Evolutionary conservation across 78 protist species (phyloP).

Genomic region (slime mould (Dictyostelium discoideum)): DNA sequence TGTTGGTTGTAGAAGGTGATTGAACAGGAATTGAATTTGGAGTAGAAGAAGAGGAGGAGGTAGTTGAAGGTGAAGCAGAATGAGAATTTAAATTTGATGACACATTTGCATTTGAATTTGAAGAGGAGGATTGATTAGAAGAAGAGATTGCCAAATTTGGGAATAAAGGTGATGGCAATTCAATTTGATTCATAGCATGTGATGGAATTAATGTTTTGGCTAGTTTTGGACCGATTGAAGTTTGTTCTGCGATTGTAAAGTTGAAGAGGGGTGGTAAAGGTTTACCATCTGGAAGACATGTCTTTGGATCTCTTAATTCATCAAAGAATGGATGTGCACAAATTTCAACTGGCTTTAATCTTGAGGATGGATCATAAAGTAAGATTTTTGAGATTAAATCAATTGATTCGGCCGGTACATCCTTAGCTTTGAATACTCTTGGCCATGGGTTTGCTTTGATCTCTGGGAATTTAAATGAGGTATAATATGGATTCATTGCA

Average conservation of each 20-base stretch:
- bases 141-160: slow-evolving; percentile 25
- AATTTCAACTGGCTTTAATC: slow-evolving; percentile 88
- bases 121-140: neutral
- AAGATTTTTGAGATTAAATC: slow-evolving; percentile 89
- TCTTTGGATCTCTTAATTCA: slow-evolving; percentile 87
- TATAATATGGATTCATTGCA: slow-evolving; percentile 95
- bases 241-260: slow-evolving; percentile 77
- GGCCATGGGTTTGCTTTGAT: slow-evolving; percentile 95
- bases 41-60: neutral
- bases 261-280: slow-evolving; percentile 88
- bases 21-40: slow-evolving; percentile 13
- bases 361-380: slow-evolving; percentile 89
- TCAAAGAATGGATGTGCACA: slow-evolving; percentile 96
- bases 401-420: slow-evolving; percentile 85
- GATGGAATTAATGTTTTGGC: slow-evolving; percentile 43
- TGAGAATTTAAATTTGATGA: neutral
- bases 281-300: slow-evolving; percentile 81
- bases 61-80: neutral
- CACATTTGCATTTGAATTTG: neutral
- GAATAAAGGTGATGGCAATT: slow-evolving; percentile 67
- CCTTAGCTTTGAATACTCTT: slow-evolving; percentile 83
- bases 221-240: slow-evolving; percentile 41
- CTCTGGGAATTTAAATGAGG: slow-evolving; percentile 94
- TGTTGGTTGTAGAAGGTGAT: slow-evolving; percentile 12
- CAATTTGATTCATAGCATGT: slow-evolving; percentile 41